Evolutionary conservation across 257 asterid species (phyloP), one percentile per base, ranked within the genome.

Genomic region (Gynochthodes officinalis): DNA sequence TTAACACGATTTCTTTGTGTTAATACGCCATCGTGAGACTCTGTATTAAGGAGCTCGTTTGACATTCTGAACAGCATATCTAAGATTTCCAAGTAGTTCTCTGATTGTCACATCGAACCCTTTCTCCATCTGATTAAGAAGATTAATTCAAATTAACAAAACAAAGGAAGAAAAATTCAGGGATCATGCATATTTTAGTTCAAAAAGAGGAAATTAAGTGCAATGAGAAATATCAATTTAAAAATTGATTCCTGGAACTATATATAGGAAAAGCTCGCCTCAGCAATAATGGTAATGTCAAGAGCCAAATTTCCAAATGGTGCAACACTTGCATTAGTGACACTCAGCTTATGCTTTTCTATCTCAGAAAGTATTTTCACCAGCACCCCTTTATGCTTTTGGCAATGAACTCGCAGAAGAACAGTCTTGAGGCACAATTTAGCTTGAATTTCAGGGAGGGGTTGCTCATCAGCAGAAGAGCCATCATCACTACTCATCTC

Each of bases 51-150:
- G n/a, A n/a, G n/a, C n/a, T n/a, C n/a, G n/a, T n/a, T n/a, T n/a
- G n/a, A n/a, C n/a, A n/a, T n/a, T n/a, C n/a, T n/a, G n/a, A n/a
- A n/a, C n/a, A n/a, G n/a, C n/a, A n/a, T n/a, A 50, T 48, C 72
- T 66, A 64, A 73, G 54, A 19, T 14, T 49, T 9, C 44, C 25
- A 9, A 40, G 72, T 5, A 73, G 37, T 7, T 73, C 66, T 52
- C 64, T 25, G 14, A 53, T 16, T 19, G 77, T 73, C 82, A 79
- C 37, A 53, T 67, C 64, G 77, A 70, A 74, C 49, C 74, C 84
- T 58, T 82, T 80, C 70, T 79, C 80, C 82, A 82, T 79, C 86
- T 82, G 43, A 54, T n/a, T n/a, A n/a, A n/a, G n/a, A n/a, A n/a
- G n/a, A n/a, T n/a, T n/a, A n/a, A n/a, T n/a, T n/a, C n/a, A n/a